A percentile compares a stretch with the other conserved stretches of the same genome.
Evolutionary conservation across 2,329 filamentous ascomycete genomes (phyloP).

Genomic region (Boeremia lycopersici): DNA sequence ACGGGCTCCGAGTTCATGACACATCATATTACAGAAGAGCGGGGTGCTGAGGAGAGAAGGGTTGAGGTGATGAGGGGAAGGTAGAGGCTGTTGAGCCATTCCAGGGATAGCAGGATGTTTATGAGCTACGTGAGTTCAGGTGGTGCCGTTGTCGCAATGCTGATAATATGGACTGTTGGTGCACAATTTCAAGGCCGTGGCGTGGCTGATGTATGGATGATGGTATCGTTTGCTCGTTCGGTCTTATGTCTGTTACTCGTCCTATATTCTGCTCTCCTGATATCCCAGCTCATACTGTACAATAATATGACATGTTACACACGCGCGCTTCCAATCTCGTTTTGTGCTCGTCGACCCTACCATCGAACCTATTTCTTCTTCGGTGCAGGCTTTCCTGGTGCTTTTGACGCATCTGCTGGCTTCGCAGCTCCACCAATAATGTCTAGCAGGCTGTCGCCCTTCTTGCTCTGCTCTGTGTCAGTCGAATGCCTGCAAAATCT

Average conservation of each 20-base stretch:
- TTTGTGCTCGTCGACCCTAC: neutral
- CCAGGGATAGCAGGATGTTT: too few species aligned
- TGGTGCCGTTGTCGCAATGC: too few species aligned
- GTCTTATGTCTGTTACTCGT: neutral
- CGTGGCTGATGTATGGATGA: too few species aligned
- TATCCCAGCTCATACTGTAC: constrained; percentile 2
- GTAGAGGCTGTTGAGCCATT: too few species aligned
- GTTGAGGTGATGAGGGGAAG: too few species aligned
- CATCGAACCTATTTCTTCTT: constrained; percentile 13
- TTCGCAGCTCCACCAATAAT: constrained; percentile 39
- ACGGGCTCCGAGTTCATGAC: too few species aligned
- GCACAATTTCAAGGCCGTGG: too few species aligned
- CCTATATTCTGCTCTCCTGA: neutral
- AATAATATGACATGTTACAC: constrained; percentile 5
- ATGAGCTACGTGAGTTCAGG: too few species aligned
- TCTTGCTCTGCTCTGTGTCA: constrained; percentile 18
- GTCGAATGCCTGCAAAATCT: neutral
- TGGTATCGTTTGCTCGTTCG: neutral
- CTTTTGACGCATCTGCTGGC: constrained; percentile 23
- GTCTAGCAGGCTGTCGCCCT: constrained; percentile 38
- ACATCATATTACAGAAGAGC: too few species aligned
- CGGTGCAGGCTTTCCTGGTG: constrained; percentile 9
- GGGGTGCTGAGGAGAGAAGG: too few species aligned
- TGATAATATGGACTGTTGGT: too few species aligned
- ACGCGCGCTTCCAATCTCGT: neutral